A percentile compares a stretch with the other conserved stretches of the same genome.
Conservation (phyloP, 495 filamentous ascomycete genomes). For the Podospora pseudocomata region DNA sequence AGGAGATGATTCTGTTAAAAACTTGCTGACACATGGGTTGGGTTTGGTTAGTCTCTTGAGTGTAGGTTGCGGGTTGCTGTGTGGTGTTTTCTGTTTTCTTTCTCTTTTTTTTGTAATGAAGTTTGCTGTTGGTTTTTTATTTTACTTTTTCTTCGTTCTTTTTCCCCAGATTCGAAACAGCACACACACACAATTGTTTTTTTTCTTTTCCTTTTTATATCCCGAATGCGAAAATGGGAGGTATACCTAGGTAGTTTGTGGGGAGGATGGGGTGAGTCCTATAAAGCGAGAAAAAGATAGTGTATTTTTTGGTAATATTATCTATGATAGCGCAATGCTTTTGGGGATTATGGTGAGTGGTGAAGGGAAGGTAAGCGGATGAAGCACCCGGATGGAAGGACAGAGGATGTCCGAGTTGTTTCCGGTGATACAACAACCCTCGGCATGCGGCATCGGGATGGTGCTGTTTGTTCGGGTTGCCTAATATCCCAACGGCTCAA, state of each 20-base stretch:
- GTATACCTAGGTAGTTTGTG: not conserved
- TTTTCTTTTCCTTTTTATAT: not conserved
- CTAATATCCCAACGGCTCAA: not conserved
- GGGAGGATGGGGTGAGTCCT: not conserved
- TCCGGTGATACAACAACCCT: not conserved
- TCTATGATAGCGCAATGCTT: not conserved
- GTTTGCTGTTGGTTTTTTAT: not conserved
- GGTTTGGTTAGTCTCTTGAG: not conserved
- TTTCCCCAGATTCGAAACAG: not conserved
- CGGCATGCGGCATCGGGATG: not conserved
- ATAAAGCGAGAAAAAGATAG: not conserved
- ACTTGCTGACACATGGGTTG: not conserved
- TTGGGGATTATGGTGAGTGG: not conserved
- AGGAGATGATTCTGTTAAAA: not conserved
- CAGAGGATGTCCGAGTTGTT: not conserved
- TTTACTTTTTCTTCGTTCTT: not conserved
- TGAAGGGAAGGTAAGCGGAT: not conserved
- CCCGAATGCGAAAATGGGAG: not conserved
- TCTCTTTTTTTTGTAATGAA: not conserved
- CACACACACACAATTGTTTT: not conserved
- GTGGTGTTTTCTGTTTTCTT: not conserved
- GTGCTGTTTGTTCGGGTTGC: not conserved
- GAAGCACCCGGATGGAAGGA: not conserved
- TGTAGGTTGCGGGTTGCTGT: not conserved
- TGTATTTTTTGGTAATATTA: not conserved